A percentile compares a stretch with the other conserved stretches of the same genome.
These are phyloP conservation scores for Cunninghamia lanceolata DNA, from an alignment of 75 land plant species.

Conservation along the genomic window DNA sequence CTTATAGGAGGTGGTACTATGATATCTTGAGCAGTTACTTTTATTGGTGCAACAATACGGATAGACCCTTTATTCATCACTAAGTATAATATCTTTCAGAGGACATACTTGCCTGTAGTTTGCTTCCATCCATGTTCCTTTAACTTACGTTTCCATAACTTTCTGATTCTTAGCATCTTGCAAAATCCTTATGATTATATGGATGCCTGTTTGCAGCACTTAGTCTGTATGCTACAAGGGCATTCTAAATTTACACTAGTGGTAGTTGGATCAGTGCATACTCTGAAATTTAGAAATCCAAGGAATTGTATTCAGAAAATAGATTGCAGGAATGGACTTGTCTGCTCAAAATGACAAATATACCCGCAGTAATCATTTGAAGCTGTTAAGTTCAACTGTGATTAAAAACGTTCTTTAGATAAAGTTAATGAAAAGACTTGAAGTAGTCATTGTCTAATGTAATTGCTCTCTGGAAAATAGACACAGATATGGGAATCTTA, in stretches of 20 bases:
- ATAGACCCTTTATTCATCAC: background rate
- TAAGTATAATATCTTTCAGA: no score
- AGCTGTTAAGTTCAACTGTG: background rate
- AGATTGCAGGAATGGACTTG: background rate
- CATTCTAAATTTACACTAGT: background rate
- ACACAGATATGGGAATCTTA: no score
- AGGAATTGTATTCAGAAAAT: background rate
- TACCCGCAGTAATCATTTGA: background rate
- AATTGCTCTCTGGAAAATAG: no score
- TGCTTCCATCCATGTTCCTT: no score
- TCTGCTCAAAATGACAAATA: background rate
- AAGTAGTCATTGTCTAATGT: no score
- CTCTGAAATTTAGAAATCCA: no score
- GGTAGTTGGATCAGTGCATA: background rate
- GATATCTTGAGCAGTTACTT: constrained; percentile 6
- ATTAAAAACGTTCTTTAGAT: no score
- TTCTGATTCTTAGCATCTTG: background rate
- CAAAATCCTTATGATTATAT: no score
- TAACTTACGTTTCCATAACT: background rate
- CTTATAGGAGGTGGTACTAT: constrained; percentile 3
- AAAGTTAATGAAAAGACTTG: no score
- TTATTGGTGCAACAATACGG: background rate
- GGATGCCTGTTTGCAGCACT: background rate
- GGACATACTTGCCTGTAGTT: no score
- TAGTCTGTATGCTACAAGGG: background rate